phyloP scores from a whole-genome alignment of 2,329 filamentous ascomycete species.

The Neurospora crassa region DNA sequence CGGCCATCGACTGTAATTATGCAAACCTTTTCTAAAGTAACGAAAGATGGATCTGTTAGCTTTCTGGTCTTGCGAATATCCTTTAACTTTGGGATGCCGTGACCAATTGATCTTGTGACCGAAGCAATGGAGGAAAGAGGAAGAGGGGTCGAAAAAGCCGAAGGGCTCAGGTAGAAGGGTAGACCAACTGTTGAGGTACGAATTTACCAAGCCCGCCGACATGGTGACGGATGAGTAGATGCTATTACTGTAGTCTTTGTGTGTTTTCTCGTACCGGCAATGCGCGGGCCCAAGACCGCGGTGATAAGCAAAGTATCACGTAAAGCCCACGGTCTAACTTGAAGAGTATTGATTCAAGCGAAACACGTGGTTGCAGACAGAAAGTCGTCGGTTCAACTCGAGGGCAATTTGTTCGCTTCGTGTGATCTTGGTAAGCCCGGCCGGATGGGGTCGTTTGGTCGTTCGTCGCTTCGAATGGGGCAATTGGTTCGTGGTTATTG shows the following conservation, averaged over 20 bases:
- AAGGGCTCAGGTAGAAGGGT: neutral
- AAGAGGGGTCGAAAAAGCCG: neutral
- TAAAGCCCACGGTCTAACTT: neutral
- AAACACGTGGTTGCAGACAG: neutral
- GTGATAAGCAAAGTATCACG: neutral
- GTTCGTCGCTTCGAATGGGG: neutral
- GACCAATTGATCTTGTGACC: neutral
- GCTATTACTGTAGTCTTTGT: neutral
- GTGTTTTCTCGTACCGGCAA: neutral
- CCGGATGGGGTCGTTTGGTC: neutral
- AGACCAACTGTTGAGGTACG: neutral
- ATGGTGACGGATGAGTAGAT: neutral
- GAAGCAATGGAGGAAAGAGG: neutral
- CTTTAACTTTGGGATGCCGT: neutral
- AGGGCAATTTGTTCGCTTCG: neutral
- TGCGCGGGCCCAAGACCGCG: neutral
- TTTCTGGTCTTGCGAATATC: neutral
- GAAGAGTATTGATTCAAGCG: neutral
- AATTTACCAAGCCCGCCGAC: neutral
- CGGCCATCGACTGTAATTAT: constrained; percentile 89
- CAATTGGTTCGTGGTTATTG: neutral
- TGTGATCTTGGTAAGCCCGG: neutral
- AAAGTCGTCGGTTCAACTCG: neutral
- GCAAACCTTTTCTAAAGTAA: constrained; percentile 67
- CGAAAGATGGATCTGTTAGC: neutral